Evolutionary conservation across 176 grass and related monocot species (phyloP).

Genomic region (Aegilops tauschii): DNA sequence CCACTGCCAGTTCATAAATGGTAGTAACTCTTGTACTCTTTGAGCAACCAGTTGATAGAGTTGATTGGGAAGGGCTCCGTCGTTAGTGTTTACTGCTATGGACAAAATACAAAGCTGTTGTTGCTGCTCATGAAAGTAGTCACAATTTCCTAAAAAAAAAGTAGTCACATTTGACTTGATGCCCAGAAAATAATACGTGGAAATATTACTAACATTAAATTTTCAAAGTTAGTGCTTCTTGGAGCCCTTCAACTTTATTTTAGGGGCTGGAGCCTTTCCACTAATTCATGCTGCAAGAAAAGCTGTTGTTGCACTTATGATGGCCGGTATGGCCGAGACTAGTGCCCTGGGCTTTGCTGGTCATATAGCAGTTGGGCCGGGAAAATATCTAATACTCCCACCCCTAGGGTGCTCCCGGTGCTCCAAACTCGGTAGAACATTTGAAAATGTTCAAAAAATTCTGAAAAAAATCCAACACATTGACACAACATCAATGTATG

Average conservation of each 20-base stretch:
- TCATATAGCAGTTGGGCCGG: too few relatives aligned
- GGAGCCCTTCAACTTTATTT: slow-evolving; percentile 49
- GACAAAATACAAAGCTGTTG: slow-evolving; percentile 62
- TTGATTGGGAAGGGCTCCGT: slow-evolving; percentile 54
- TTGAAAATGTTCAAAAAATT: too few relatives aligned
- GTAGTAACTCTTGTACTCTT: slow-evolving; percentile 77
- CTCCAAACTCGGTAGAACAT: too few relatives aligned
- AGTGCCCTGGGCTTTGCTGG: slow-evolving; percentile 84
- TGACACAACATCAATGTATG: too few relatives aligned
- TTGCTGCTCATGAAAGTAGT: slow-evolving; percentile 93
- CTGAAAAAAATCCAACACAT: too few relatives aligned
- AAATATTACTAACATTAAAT: slow-evolving; percentile 52
- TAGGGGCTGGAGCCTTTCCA: too few relatives aligned
- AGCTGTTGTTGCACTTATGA: slow-evolving; percentile 62
- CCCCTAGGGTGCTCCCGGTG: too few relatives aligned
- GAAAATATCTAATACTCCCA: too few relatives aligned
- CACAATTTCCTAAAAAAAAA: neutral
- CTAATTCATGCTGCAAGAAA: slow-evolving; percentile 75
- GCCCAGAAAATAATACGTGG: slow-evolving; percentile 70
- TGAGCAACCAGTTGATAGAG: slow-evolving; percentile 91
- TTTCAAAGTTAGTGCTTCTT: slow-evolving; percentile 66
- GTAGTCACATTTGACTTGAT: slow-evolving; percentile 34
- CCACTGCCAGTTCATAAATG: slow-evolving; percentile 53
- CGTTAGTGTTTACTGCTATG: slow-evolving; percentile 64
- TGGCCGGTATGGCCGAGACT: slow-evolving; percentile 91